A percentile compares a stretch with the other conserved stretches of the same genome.
These are phyloP conservation scores for Dryadomyces sulphureus DNA, from an alignment of 2,329 filamentous ascomycete species.

Conservation along the genomic window DNA sequence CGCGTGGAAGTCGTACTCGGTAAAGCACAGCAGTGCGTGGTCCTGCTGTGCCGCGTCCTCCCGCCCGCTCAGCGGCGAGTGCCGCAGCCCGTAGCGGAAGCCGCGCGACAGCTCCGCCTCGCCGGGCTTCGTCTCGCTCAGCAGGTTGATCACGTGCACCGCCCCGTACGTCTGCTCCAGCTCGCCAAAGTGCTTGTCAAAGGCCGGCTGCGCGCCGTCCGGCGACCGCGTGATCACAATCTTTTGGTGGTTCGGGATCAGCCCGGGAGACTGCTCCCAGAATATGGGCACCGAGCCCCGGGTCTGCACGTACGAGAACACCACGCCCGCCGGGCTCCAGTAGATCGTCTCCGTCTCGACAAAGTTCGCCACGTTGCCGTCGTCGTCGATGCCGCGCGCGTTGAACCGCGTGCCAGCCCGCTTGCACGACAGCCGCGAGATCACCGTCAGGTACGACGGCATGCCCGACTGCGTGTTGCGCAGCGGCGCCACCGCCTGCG, in stretches of 20 bases:
- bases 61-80: conserved; percentile 54
- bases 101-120: conserved; percentile 71
- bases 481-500: conserved; percentile 58
- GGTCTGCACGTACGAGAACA: conserved; percentile 89
- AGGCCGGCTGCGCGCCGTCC: conserved; percentile 85
- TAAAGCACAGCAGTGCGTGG: conserved; percentile 62
- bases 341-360: conserved; percentile 95
- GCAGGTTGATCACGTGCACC: conserved; percentile 81
- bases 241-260: conserved; percentile 87
- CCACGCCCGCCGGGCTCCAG: conserved; percentile 61
- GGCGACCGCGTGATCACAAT: conserved; percentile 78
- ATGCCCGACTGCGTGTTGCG: conserved; percentile 51
- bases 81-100: conserved; percentile 63
- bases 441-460: conserved; percentile 73
- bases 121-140: conserved; percentile 78
- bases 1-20: conserved; percentile 93
- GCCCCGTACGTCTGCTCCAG: conserved; percentile 77
- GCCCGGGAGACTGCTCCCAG: conserved; percentile 84
- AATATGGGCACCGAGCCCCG: conserved; percentile 90
- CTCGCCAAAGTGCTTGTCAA: conserved; percentile 88
- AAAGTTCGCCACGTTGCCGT: conserved; percentile 95
- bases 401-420: conserved; percentile 94
- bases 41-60: conserved; percentile 36
- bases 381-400: conserved; percentile 91
- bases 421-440: conserved; percentile 79